Evolutionary conservation across 1,284 basidiomycete genomes (phyloP), one percentile per base, ranked within the genome.

Genomic region (Boletus smithii): DNA sequence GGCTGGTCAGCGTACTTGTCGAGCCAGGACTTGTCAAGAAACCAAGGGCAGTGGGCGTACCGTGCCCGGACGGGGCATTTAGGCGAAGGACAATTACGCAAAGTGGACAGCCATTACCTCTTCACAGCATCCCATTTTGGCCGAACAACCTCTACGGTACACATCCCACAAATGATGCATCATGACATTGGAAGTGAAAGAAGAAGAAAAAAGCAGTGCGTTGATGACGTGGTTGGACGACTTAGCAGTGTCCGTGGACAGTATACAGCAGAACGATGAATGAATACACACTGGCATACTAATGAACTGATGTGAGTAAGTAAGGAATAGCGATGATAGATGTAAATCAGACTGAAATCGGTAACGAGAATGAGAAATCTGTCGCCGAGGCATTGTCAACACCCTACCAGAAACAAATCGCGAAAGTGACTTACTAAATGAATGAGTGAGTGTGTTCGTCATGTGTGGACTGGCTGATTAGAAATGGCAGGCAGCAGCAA

Each of bases 401-500:
- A 34, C 37, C 29, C 16, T 33, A 27, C 27, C 18, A 26, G 20
- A 18, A 23, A 32, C 29, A 16, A 24, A 33, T 37, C 16, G 13
- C 26, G 10, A 37, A 18, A 40, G 16, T 10, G 36, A 51, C 62
- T 65, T 32, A 68, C 68, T 20, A 46, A 37, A 50, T 36, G 51
- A 51, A 53, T 51, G 44, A 18, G 8, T 36, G 16, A 18, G 8
- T 36, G 16, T 45, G 9, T n/a, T 3, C 50, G 66, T 42, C 51
- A 53, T 29, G 60, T 55, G 44, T 59, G 58, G n/a, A 58, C 54
- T 26, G 54, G 43, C 32, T 46, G 60, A 36, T 54, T 75, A 34
- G 71, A 69, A 33, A 70, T 58, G 8, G 70, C 68, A 22, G 75
- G 70, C 59, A 79, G 72, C 26, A 83, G 57, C 52, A 76, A 71